These are phyloP conservation scores for Diaporthe humulicola DNA, from an alignment of 2,329 filamentous ascomycete species.

Conservation along the genomic window DNA sequence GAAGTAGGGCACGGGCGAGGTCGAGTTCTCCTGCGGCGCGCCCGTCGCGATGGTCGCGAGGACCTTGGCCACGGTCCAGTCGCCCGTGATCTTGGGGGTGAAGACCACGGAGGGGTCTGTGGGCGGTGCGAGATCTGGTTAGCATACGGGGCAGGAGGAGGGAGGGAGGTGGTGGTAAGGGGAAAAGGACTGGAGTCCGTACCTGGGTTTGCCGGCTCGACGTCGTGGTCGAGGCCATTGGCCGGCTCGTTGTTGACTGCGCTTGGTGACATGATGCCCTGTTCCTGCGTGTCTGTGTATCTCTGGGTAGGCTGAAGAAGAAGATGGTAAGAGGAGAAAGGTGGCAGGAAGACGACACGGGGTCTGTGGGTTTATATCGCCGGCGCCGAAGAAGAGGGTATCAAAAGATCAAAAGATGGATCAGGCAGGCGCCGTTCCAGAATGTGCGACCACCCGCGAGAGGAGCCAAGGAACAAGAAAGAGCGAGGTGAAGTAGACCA, in stretches of 20 bases:
- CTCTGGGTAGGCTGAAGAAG: not conserved
- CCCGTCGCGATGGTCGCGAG: conserved; percentile 73
- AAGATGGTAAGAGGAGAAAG: not conserved
- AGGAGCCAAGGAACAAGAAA: not conserved
- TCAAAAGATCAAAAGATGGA: conserved; percentile 6
- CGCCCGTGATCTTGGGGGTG: conserved; percentile 56
- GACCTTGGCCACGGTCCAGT: conserved; percentile 73
- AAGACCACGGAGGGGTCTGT: conserved; percentile 53
- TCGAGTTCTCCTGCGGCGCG: conserved; percentile 70
- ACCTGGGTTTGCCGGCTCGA: conserved; percentile 37
- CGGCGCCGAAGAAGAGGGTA: not conserved
- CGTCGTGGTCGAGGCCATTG: conserved; percentile 18
- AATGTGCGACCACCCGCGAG: not conserved
- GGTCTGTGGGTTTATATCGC: not conserved
- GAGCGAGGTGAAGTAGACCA: not conserved
- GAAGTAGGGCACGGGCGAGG: conserved; percentile 90
- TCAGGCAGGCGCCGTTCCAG: not conserved
- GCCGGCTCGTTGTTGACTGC: conserved; percentile 27
- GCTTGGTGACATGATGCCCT: conserved; percentile 36
- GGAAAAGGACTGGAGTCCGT: not conserved
- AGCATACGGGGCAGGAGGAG: not conserved
- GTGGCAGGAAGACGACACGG: not conserved
- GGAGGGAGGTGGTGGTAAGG: too few species aligned
- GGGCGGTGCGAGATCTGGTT: too few species aligned
- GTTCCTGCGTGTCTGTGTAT: not conserved